Evolutionary conservation across 768 basidiomycete species (phyloP).

Genomic region (Wakefieldia striispora): DNA sequence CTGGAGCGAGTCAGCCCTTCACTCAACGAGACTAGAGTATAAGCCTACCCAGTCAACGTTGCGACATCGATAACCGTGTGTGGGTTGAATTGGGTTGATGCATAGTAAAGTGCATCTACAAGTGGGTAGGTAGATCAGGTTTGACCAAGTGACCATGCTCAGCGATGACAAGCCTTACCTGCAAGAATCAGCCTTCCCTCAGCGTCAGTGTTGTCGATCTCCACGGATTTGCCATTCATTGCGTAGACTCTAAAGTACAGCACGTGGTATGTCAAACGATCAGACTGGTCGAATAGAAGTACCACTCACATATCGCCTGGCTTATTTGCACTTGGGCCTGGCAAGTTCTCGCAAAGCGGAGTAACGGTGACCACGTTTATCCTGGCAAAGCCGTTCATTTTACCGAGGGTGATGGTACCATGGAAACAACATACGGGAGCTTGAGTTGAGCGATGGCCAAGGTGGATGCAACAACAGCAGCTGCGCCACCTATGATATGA

Average conservation of each 20-base stretch:
- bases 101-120: conserved; percentile 81
- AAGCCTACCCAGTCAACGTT: conserved; percentile 71
- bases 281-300: not conserved
- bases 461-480: conserved; percentile 68
- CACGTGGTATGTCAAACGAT: not conserved
- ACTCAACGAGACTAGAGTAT: not conserved
- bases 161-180: conserved; percentile 37
- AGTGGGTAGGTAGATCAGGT: not conserved
- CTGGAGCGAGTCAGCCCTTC: conserved; percentile 34
- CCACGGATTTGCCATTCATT: conserved; percentile 86
- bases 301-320: conserved; percentile 76
- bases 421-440: conserved; percentile 58
- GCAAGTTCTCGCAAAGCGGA: conserved; percentile 85
- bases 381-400: conserved; percentile 32
- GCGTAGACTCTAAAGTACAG: conserved; percentile 58
- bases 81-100: conserved; percentile 71
- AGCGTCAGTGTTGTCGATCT: conserved; percentile 87
- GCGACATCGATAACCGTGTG: conserved; percentile 86
- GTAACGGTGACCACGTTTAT: conserved; percentile 73
- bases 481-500: conserved; percentile 60
- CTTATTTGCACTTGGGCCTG: conserved; percentile 62
- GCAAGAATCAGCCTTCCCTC: conserved; percentile 78
- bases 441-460: conserved; percentile 78
- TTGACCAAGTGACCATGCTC: not conserved
- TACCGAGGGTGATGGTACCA: not conserved